These are phyloP conservation scores for Alternaria postmessia DNA, from an alignment of 2,329 filamentous ascomycete genomes.

Conservation along the genomic window DNA sequence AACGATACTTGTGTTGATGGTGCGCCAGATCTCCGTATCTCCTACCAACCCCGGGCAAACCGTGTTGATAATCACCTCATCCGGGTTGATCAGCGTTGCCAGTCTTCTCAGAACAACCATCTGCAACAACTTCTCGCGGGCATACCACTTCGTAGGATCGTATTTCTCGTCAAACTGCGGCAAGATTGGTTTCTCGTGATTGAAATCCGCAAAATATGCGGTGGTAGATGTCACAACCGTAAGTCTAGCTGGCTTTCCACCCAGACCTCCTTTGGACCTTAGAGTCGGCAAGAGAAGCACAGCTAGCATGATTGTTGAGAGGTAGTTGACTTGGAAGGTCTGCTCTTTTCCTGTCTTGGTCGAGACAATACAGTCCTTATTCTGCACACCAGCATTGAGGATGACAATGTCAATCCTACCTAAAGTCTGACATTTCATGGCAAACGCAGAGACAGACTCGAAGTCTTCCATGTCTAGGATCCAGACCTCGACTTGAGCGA, in stretches of 20 bases:
- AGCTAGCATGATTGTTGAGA: constrained; percentile 62
- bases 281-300: constrained; percentile 55
- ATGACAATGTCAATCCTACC: constrained; percentile 36
- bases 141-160: constrained; percentile 26
- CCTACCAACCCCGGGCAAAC: constrained; percentile 54
- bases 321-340: constrained; percentile 63
- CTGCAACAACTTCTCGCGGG: constrained; percentile 26
- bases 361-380: constrained; percentile 6
- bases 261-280: constrained; percentile 14
- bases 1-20: neutral
- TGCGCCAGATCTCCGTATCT: constrained; percentile 4
- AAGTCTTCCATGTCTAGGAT: constrained; percentile 36
- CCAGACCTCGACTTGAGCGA: constrained; percentile 36
- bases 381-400: constrained; percentile 47
- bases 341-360: constrained; percentile 38
- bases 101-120: constrained; percentile 29
- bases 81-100: constrained; percentile 21
- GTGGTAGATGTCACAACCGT: constrained; percentile 8
- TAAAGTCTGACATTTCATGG: constrained; percentile 16
- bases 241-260: constrained; percentile 4
- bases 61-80: constrained; percentile 53
- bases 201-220: constrained; percentile 5
- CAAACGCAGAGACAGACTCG: constrained; percentile 33
- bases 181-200: neutral
- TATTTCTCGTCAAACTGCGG: constrained; percentile 9